A percentile compares a stretch with the other conserved stretches of the same genome.
These are phyloP conservation scores for Penicillium dipodomyicola DNA, from an alignment of 495 filamentous ascomycete species.

Conservation along the genomic window DNA sequence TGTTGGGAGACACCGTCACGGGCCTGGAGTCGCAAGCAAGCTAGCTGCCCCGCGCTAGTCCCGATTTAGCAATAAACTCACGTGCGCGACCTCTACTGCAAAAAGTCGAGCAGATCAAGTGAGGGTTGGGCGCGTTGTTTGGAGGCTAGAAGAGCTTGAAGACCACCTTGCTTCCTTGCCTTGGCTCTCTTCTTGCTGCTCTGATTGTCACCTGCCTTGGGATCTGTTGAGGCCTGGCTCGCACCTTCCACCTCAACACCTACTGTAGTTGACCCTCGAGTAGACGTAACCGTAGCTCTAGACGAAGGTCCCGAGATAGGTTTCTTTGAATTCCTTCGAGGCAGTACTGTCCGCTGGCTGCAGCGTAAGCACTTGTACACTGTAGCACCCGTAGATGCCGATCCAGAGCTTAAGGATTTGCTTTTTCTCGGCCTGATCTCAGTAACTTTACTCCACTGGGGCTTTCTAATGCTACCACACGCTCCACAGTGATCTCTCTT, in stretches of 20 bases:
- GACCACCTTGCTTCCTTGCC: conserved; percentile 54
- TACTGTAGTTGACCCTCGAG: conserved; percentile 12
- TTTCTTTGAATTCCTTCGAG: conserved; percentile 20
- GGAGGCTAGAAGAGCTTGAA: conserved; percentile 57
- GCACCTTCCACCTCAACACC: conserved; percentile 5
- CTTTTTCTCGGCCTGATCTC: conserved; percentile 28
- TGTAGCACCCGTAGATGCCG: conserved; percentile 25
- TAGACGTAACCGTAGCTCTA: conserved; percentile 9
- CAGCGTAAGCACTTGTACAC: conserved; percentile 44
- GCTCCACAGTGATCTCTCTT: conserved; percentile 47
- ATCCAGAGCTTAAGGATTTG: conserved; percentile 12
- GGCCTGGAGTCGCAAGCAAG: conserved; percentile 2
- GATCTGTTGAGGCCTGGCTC: conserved; percentile 4
- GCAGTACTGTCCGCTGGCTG: conserved; percentile 32
- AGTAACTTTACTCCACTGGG: conserved; percentile 40
- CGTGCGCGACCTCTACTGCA: conserved; percentile 36
- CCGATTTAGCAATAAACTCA: conserved; percentile 2
- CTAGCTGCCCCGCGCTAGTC: conserved; percentile 22
- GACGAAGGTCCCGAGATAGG: conserved; percentile 7
- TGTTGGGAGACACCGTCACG: conserved; percentile 1
- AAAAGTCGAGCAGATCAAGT: conserved; percentile 58
- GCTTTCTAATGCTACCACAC: conserved; percentile 50
- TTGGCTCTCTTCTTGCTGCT: conserved; percentile 61
- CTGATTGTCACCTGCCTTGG: conserved; percentile 42
- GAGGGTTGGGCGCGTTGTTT: conserved; percentile 43